These are phyloP conservation scores for Trichosporon coremiiforme DNA, from an alignment of 1,284 basidiomycete genomes.

Conservation along the genomic window DNA sequence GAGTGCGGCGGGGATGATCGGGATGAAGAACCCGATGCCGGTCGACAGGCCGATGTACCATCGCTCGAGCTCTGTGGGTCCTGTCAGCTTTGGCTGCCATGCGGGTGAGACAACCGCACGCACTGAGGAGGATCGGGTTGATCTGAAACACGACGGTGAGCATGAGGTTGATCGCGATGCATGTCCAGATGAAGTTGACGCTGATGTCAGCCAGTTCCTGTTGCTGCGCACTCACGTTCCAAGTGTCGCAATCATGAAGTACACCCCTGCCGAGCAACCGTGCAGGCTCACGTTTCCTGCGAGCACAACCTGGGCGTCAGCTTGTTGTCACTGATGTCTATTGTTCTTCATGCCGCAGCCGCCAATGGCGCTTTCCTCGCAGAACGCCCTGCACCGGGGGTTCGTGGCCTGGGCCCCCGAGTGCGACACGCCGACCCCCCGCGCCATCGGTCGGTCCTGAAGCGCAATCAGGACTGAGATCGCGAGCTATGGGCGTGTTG, in stretches of 20 bases:
- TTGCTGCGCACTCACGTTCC: constrained; percentile 36
- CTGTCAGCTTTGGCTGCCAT: neutral
- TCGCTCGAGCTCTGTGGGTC: constrained; percentile 24
- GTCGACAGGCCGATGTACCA: constrained; percentile 36
- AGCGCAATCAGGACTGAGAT: neutral
- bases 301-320: constrained; percentile 20
- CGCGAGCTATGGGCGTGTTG: neutral
- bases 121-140: constrained; percentile 39
- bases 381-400: neutral
- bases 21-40: constrained; percentile 31
- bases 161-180: constrained; percentile 47
- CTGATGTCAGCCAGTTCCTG: constrained; percentile 25
- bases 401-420: constrained; percentile 5
- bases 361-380: neutral
- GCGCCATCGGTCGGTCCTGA: constrained; percentile 7
- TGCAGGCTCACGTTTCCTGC: constrained; percentile 17
- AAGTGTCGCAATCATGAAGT: constrained; percentile 40
- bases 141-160: constrained; percentile 43
- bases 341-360: neutral
- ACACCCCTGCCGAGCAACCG: constrained; percentile 37
- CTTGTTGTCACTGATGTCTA: neutral
- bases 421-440: constrained; percentile 15
- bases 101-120: neutral
- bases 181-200: constrained; percentile 46
- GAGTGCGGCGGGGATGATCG: constrained; percentile 33